Conservation (phyloP, 2,329 filamentous ascomycete genomes). For the Cadophora gregata region DNA sequence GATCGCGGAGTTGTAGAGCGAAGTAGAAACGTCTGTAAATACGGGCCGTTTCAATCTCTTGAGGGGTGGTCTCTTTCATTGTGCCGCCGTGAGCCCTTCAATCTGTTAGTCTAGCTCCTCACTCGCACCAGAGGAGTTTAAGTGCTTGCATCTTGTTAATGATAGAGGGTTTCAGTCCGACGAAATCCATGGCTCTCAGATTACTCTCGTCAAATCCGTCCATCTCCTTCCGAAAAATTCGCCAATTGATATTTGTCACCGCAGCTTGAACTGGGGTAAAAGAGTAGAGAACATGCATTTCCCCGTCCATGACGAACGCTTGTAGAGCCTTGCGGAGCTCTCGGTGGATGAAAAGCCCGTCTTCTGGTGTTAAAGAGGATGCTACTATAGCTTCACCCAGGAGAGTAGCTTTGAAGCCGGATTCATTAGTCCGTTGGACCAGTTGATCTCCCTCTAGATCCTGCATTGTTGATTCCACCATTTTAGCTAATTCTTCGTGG, state of each 20-base stretch:
- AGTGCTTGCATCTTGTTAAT: slow-evolving; percentile 68
- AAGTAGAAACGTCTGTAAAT: slow-evolving; percentile 77
- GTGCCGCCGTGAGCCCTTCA: slow-evolving; percentile 68
- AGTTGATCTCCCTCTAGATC: slow-evolving; percentile 63
- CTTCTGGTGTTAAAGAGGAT: slow-evolving; percentile 75
- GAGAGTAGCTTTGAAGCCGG: slow-evolving; percentile 64
- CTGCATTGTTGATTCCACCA: slow-evolving; percentile 63
- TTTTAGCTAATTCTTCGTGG: slow-evolving; percentile 54
- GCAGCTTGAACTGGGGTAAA: slow-evolving; percentile 74
- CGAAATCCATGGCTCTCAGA: slow-evolving; percentile 68
- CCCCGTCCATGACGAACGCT: slow-evolving; percentile 80
- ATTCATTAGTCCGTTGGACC: slow-evolving; percentile 55
- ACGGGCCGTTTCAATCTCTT: slow-evolving; percentile 64
- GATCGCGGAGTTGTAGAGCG: slow-evolving; percentile 76
- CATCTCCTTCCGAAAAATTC: slow-evolving; percentile 73
- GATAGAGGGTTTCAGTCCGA: slow-evolving; percentile 71
- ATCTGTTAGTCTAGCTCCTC: not conserved
- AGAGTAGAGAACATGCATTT: slow-evolving; percentile 80
- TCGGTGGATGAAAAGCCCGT: slow-evolving; percentile 74
- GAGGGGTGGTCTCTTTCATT: slow-evolving; percentile 65
- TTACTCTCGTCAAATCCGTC: slow-evolving; percentile 74
- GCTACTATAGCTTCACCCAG: slow-evolving; percentile 75
- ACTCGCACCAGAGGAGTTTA: too few relatives aligned
- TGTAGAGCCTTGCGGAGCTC: slow-evolving; percentile 71
- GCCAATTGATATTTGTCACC: slow-evolving; percentile 69